Evolutionary conservation across 2,329 filamentous ascomycete species (phyloP), one percentile per base, ranked within the genome.

Genomic region (Diplocarpon rosae): DNA sequence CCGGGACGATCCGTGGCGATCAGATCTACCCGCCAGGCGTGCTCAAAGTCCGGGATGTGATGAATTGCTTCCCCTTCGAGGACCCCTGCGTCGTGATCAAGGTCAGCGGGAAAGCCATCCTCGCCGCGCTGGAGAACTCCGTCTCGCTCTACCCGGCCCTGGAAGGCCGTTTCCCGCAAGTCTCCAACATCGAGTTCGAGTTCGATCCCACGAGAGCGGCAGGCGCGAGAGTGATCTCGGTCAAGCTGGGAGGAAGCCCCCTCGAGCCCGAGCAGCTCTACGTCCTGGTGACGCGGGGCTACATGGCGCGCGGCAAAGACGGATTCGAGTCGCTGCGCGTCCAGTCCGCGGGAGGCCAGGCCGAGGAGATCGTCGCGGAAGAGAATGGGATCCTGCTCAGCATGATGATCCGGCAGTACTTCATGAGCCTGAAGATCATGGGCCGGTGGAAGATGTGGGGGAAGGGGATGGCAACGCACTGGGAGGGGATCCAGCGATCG

Each of bases 31-130:
- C 46, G 14, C 46, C 46, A 27, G 46, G 46, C 2, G 28, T 48
- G 2, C 38, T 48, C 9, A 48, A 45, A 35, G 33, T 45, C 12
- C 42, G 20, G 27, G 46, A 48, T 27, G 42, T 48, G n/a, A 48
- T 48, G 46, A 48, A 48, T 11, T 48, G 43, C 32, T 48, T 48
- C 29, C 46, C 46, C 9, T 48, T 48, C 16, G 46, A 48, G 29
- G 46, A 48, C 27, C 46, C 46, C 1, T 48, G 46, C 24, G 46
- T 48, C 5, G 46, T 48, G 2, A 42, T 48, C 37, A 48, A 48
- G 39, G 46, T 48, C 17, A 45, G 20, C 7, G 46, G 46, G 7
- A 40, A 45, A 28, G 46, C 46, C 14, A 35, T 48, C 15, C 13
- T 45, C 6, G 46, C 41, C 1, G 46, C 46, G 8, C 15, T 48